A percentile compares a stretch with the other conserved stretches of the same genome.
Conservation (phyloP, 768 basidiomycete species). For the Fistulinella prunicolor region DNA sequence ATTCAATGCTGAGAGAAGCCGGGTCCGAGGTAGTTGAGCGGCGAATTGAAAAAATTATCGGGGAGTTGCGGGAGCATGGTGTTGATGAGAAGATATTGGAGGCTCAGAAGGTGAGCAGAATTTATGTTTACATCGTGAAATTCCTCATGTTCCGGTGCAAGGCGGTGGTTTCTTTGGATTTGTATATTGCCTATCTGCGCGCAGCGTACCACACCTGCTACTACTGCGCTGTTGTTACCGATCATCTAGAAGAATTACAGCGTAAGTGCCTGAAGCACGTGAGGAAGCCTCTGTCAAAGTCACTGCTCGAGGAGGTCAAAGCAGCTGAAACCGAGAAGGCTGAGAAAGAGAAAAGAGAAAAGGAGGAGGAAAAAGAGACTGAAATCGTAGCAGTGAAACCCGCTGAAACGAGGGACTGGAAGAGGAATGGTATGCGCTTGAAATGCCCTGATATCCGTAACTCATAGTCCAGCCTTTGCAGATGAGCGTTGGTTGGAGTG, state of each 20-base stretch:
- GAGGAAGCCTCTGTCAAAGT: slow-evolving; percentile 69
- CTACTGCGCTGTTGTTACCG: slow-evolving; percentile 91
- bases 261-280: slow-evolving; percentile 93
- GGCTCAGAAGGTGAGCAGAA: slow-evolving; percentile 61
- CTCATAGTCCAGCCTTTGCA: slow-evolving; percentile 27
- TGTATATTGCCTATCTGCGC: slow-evolving; percentile 91
- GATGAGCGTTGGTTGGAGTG: slow-evolving; percentile 90
- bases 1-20: slow-evolving; percentile 56
- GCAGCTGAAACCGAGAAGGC: slow-evolving; percentile 46
- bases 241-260: slow-evolving; percentile 93
- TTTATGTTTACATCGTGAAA: slow-evolving; percentile 13
- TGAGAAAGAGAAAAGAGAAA: slow-evolving; percentile 48
- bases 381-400: slow-evolving; percentile 32
- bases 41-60: slow-evolving; percentile 73
- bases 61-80: slow-evolving; percentile 65
- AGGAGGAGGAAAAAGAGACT: slow-evolving; percentile 42
- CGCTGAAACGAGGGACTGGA: slow-evolving; percentile 50
- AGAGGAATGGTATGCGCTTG: slow-evolving; percentile 57
- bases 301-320: slow-evolving; percentile 58
- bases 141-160: slow-evolving; percentile 34
- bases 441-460: slow-evolving; percentile 1
- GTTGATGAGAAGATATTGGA: slow-evolving; percentile 66
- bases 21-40: slow-evolving; percentile 82
- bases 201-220: slow-evolving; percentile 94
- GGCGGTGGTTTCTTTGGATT: slow-evolving; percentile 82